Percentiles rank a stretch among this genome's conserved stretches.
phyloP scores from a whole-genome alignment of 768 basidiomycete genomes.

The Chlorophyllum brunneum region DNA sequence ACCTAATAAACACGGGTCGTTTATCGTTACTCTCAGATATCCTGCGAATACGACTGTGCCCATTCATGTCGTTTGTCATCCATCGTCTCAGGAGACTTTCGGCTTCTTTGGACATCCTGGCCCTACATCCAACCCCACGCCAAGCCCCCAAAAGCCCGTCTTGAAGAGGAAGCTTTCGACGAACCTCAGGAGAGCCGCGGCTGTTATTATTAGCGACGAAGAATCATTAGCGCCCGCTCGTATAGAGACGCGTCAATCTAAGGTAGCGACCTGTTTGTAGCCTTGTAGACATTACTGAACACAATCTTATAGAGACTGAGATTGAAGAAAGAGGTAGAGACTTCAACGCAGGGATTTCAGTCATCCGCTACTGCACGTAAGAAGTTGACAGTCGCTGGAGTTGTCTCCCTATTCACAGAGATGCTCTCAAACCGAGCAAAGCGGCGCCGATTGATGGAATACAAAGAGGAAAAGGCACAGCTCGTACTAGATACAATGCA shows the following conservation, averaged over 20 bases:
- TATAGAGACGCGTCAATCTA: neutral
- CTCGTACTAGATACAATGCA: conserved; percentile 11
- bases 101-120: conserved; percentile 7
- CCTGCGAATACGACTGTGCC: neutral
- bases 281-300: neutral
- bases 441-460: conserved; percentile 1
- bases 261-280: neutral
- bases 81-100: neutral
- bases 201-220: neutral
- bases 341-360: neutral
- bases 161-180: conserved; percentile 5
- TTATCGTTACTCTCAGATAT: neutral
- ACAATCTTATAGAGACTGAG: neutral
- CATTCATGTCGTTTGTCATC: neutral
- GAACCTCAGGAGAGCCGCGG: neutral
- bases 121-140: neutral
- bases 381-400: neutral
- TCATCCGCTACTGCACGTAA: neutral
- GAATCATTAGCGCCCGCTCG: neutral
- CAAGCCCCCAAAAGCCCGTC: neutral
- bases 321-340: neutral
- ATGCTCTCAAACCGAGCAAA: conserved; percentile 1
- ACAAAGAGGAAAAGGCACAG: conserved; percentile 5
- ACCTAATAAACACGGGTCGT: neutral
- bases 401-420: conserved; percentile 3